Base-by-base conservation (phyloP, 1,284 basidiomycete species). In the Fomitopsis pinicola region DNA sequence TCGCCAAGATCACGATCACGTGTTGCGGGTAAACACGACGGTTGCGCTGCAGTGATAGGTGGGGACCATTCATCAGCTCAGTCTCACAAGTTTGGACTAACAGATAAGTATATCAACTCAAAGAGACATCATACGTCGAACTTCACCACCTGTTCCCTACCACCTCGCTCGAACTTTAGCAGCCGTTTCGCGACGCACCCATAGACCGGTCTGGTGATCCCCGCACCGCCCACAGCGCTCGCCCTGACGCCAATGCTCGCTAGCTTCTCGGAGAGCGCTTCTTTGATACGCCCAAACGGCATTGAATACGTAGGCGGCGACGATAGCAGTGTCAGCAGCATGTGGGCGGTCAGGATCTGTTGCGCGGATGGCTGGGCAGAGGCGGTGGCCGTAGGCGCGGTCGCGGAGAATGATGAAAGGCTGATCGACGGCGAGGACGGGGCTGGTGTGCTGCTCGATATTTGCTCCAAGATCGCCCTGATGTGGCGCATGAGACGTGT, bases 111-210 rank as follows among this genome's bases (percentile, higher is more conserved):
- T 36, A 36, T 33, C 52, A 35, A 19, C 14, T 40, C 8, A 8
- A 10, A 40, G 8, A 40, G 38, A 40, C 22, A 30, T 40, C 36
- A 54, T 10, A 54, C 35, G 22, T 54, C 52, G 15, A 54, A 54
- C n/a, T 10, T 54, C 35, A 54, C 52, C 33, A 85, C 77, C 71
- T 92, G 89, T 69, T 89, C 88, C 42, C 87, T 80, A 10, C 84
- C 81, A 33, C 87, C 83, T 54, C 90, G 77, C 57, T 92, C 89
- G 64, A 92, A 90, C 73, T 84, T 88, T 62, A 92, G 71, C 56
- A 92, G 73, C 60, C 88, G 79, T 74, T 91, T 92, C 26, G 87
- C 87, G 12, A 91, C 87, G 67, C 89, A 88, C 1, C 77, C 81
- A 68, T 87, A 89, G 7, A 89, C 69, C 10, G 85, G 81, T 57